A percentile compares a stretch with the other conserved stretches of the same genome.
Conservation (phyloP, 2,329 filamentous ascomycete species). For the Ceratocystis destructans region DNA sequence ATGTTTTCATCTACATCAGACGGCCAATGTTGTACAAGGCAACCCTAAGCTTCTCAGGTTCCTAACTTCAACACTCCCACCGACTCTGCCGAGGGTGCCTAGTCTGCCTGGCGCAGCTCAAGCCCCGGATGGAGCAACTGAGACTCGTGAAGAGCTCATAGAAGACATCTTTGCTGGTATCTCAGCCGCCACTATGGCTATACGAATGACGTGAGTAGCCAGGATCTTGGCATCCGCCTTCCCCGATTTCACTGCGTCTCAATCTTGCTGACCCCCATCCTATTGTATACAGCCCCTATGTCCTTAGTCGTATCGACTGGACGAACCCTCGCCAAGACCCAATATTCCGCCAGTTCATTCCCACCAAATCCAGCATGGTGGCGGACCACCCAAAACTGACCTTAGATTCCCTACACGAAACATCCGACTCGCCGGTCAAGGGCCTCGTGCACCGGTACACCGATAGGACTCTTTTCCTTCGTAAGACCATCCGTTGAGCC, state of each 20-base stretch:
- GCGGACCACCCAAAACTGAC: slow-evolving; percentile 41
- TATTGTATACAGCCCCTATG: slow-evolving; percentile 34
- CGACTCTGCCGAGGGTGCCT: slow-evolving; percentile 31
- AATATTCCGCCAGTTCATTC: slow-evolving; percentile 46
- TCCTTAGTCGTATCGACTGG: slow-evolving; percentile 48
- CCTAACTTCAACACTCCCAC: slow-evolving; percentile 36
- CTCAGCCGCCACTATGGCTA: slow-evolving; percentile 42
- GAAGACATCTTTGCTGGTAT: slow-evolving; percentile 41
- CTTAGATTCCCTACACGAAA: slow-evolving; percentile 47
- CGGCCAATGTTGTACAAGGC: slow-evolving; percentile 37
- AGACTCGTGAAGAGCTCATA: slow-evolving; percentile 37
- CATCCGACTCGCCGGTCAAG: slow-evolving; percentile 39
- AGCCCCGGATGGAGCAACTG: not conserved
- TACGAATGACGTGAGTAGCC: slow-evolving; percentile 38
- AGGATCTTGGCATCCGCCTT: not conserved
- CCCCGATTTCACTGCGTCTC: not conserved
- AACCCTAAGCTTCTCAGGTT: slow-evolving; percentile 35
- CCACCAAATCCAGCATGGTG: slow-evolving; percentile 38
- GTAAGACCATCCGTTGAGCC: slow-evolving; percentile 27
- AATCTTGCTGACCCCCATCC: not conserved
- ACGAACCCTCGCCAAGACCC: slow-evolving; percentile 43
- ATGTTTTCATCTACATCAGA: slow-evolving; percentile 24
- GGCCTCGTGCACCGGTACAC: slow-evolving; percentile 51
- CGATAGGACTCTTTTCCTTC: slow-evolving; percentile 47
- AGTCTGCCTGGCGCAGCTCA: no score